Conservation (phyloP, 2,329 filamentous ascomycete genomes). For the Diaporthe vexans region DNA sequence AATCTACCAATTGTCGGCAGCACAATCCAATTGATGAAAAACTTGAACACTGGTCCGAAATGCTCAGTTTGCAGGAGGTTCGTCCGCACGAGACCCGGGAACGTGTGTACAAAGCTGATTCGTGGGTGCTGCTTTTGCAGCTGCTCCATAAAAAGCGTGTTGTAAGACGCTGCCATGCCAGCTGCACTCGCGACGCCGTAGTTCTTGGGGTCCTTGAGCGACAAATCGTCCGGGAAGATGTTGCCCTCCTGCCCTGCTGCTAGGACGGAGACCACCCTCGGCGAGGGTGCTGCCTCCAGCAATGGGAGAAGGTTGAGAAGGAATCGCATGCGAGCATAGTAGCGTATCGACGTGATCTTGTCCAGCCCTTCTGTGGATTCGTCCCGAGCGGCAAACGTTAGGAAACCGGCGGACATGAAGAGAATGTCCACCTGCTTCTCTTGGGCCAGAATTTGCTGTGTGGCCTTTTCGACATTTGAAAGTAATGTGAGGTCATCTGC, state of each 20-base stretch:
- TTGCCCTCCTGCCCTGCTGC: slow-evolving; percentile 62
- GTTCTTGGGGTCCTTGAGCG: slow-evolving; percentile 53
- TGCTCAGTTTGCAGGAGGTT: slow-evolving; percentile 14
- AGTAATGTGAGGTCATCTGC: slow-evolving; percentile 54
- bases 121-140: slow-evolving; percentile 58
- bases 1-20: slow-evolving; percentile 17
- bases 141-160: slow-evolving; percentile 61
- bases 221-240: slow-evolving; percentile 60
- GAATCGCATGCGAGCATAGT: slow-evolving; percentile 67
- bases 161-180: slow-evolving; percentile 61
- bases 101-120: slow-evolving; percentile 52
- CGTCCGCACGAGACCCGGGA: slow-evolving; percentile 48
- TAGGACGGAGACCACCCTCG: slow-evolving; percentile 65
- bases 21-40: slow-evolving; percentile 6
- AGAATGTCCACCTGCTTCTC: slow-evolving; percentile 54
- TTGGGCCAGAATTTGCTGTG: slow-evolving; percentile 47
- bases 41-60: slow-evolving; percentile 10
- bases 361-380: slow-evolving; percentile 68
- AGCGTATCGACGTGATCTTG: slow-evolving; percentile 61
- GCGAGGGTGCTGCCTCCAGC: slow-evolving; percentile 52
- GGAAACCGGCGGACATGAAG: slow-evolving; percentile 53
- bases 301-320: slow-evolving; percentile 64
- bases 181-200: slow-evolving; percentile 53
- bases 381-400: slow-evolving; percentile 50
- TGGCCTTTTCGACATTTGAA: slow-evolving; percentile 50